Percentiles rank a stretch among this genome's conserved stretches.
Evolutionary conservation across 306 rosid species (phyloP).

Genomic region (Cucurbita pepo): DNA sequence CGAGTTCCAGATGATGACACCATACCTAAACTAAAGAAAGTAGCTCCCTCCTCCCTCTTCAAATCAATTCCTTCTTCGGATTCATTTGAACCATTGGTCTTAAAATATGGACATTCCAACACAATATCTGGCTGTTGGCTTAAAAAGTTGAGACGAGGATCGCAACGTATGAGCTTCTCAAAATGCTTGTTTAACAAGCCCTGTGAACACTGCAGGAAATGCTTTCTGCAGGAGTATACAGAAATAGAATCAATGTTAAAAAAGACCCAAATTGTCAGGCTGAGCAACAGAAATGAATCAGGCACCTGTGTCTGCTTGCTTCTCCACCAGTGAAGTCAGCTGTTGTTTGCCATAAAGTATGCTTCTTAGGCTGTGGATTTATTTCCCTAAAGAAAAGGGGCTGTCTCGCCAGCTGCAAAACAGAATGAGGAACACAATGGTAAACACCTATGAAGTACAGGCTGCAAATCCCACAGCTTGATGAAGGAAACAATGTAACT

Average conservation of each 20-base stretch:
- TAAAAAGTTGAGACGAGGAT: constrained; percentile 49
- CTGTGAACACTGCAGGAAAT: constrained; percentile 74
- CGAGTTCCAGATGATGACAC: constrained; percentile 46
- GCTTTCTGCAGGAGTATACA: constrained; percentile 24
- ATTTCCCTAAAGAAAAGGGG: constrained; percentile 88
- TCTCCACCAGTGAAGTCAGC: constrained; percentile 73
- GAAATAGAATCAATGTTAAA: constrained; percentile 4
- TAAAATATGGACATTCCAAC: constrained; percentile 55
- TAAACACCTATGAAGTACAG: too few relatives aligned
- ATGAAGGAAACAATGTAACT: constrained; percentile 7
- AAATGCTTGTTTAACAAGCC: constrained; percentile 66
- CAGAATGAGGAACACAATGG: not conserved
- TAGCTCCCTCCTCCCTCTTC: constrained; percentile 18
- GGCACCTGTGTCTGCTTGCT: constrained; percentile 50
- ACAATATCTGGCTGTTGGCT: constrained; percentile 60
- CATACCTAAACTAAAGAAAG: constrained; percentile 32
- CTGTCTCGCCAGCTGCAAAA: constrained; percentile 56
- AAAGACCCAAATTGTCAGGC: not conserved
- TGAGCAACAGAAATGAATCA: not conserved
- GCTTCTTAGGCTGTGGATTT: constrained; percentile 85
- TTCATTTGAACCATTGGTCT: not conserved
- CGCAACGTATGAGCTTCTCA: constrained; percentile 84
- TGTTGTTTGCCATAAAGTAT: constrained; percentile 78
- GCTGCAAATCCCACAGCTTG: not conserved
- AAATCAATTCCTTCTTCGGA: not conserved